Percentiles rank a stretch among this genome's conserved stretches.
phyloP scores from a whole-genome alignment of 225 moss, liverwort and hornwort species.

The Thuidium tamariscinum region DNA sequence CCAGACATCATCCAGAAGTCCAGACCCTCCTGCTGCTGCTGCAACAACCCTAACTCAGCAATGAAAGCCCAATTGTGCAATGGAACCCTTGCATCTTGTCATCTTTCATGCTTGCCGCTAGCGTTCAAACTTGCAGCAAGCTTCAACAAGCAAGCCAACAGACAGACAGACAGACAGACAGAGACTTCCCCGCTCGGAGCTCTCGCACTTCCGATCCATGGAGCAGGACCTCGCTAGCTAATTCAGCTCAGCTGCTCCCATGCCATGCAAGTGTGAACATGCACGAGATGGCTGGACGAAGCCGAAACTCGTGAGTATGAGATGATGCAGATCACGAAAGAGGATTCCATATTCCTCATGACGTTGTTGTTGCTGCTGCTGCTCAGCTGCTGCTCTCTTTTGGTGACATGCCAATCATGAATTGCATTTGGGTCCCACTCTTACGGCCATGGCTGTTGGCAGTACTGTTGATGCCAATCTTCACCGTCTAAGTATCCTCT shows the following conservation, averaged over 20 bases:
- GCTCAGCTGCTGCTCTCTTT: neutral
- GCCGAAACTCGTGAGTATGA: neutral
- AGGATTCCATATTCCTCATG: neutral
- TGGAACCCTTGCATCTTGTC: neutral
- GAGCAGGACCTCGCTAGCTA: neutral
- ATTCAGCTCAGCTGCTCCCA: neutral
- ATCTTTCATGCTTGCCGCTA: neutral
- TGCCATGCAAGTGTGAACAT: neutral
- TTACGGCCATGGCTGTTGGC: neutral
- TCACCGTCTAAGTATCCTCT: neutral
- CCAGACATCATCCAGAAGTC: slow-evolving; percentile 8
- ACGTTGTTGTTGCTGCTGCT: neutral
- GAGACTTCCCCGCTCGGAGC: neutral
- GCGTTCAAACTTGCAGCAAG: neutral
- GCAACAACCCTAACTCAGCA: neutral
- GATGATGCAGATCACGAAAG: neutral
- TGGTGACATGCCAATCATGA: neutral
- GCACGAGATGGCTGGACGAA: neutral
- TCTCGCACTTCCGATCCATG: neutral
- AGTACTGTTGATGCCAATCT: neutral
- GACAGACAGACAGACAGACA: too few relatives aligned
- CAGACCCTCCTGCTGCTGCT: neutral
- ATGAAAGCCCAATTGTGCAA: neutral
- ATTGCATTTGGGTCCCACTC: neutral
- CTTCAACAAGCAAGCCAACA: neutral